Conservation (phyloP, 1,284 basidiomycete species). For the Porphyrellus sp. region DNA sequence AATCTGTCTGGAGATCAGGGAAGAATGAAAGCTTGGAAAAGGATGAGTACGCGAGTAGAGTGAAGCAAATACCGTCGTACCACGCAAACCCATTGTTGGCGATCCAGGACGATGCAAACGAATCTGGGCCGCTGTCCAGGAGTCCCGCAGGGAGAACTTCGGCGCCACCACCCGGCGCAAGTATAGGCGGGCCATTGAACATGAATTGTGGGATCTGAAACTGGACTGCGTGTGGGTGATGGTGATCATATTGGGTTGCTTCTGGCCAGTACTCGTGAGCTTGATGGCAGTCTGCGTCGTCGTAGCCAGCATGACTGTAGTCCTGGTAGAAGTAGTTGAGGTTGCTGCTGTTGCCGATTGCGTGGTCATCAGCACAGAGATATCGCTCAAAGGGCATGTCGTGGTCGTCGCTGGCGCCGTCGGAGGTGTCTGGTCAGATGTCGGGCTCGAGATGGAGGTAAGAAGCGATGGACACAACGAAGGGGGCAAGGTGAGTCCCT, state of each 20-base stretch:
- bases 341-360: slow-evolving; percentile 5
- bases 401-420: slow-evolving; percentile 8
- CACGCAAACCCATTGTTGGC: slow-evolving; percentile 44
- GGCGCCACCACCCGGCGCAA: slow-evolving; percentile 69
- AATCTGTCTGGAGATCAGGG: slow-evolving; percentile 17
- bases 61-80: slow-evolving; percentile 15
- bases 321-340: slow-evolving; percentile 20
- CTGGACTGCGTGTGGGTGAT: slow-evolving; percentile 40
- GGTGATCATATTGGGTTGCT: slow-evolving; percentile 17
- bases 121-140: slow-evolving; percentile 32
- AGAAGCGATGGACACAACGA: not conserved
- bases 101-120: slow-evolving; percentile 47
- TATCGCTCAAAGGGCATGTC: slow-evolving; percentile 43
- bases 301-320: slow-evolving; percentile 1
- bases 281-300: slow-evolving; percentile 14
- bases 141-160: slow-evolving; percentile 57
- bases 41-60: slow-evolving; percentile 18
- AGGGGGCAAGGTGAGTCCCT: not conserved
- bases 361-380: slow-evolving; percentile 25
- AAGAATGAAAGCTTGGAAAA: slow-evolving; percentile 25
- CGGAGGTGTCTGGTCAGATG: slow-evolving; percentile 3
- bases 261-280: slow-evolving; percentile 1
- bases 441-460: not conserved
- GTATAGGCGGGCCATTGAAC: slow-evolving; percentile 49
- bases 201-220: slow-evolving; percentile 68